Conservation (phyloP, 2,329 filamentous ascomycete genomes). For the Xylaria sp. region DNA sequence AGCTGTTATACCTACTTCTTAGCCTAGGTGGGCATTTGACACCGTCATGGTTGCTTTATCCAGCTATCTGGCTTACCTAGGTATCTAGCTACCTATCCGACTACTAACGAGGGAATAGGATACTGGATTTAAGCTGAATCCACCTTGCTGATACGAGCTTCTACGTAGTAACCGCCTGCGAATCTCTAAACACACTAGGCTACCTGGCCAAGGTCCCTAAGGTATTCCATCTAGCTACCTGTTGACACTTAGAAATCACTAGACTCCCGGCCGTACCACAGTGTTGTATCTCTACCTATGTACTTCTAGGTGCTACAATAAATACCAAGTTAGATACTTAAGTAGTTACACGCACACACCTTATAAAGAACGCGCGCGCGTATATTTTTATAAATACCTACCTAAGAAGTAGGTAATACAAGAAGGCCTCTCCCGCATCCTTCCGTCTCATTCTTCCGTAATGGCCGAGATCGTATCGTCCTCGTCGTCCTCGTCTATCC, state of each 20-base stretch:
- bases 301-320: too few species aligned
- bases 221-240: neutral
- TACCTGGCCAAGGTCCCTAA: neutral
- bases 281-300: too few species aligned
- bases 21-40: too few species aligned
- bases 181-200: too few species aligned
- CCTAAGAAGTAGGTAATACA: neutral
- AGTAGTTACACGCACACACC: too few species aligned
- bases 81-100: neutral
- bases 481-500: slow-evolving; percentile 24
- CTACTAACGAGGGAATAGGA: too few species aligned
- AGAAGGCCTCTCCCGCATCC: neutral
- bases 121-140: neutral
- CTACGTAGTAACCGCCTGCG: neutral
- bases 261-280: neutral
- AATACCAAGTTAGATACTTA: too few species aligned
- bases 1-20: too few species aligned
- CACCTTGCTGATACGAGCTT: neutral
- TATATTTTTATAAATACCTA: neutral
- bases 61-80: too few species aligned
- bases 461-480: slow-evolving; percentile 43
- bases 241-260: neutral
- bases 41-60: neutral
- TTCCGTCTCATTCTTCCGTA: neutral
- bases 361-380: too few species aligned